Percentiles rank a stretch among this genome's conserved stretches.
phyloP scores from a whole-genome alignment of 306 rosid genomes.

The Ormosia emarginata region DNA sequence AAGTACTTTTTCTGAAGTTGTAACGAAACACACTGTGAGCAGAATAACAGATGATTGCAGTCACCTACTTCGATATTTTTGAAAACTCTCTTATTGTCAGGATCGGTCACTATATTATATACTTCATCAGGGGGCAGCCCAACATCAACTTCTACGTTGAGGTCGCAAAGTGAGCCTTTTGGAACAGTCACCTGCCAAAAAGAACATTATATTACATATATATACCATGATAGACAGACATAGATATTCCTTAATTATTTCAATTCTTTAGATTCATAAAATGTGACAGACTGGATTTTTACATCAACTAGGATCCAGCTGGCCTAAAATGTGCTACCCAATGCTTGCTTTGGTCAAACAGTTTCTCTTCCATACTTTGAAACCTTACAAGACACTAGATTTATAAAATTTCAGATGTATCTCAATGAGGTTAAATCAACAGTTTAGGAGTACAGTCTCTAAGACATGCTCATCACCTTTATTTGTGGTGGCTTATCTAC shows the following conservation, averaged over 20 bases:
- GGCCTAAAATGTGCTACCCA: background rate
- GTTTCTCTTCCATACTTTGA: background rate
- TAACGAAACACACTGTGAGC: conserved; percentile 14
- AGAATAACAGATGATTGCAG: background rate
- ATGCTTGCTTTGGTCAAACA: background rate
- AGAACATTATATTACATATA: background rate
- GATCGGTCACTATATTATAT: conserved; percentile 80
- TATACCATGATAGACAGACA: background rate
- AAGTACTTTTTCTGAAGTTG: background rate
- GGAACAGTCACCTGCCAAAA: conserved; percentile 81
- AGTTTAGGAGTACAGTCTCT: background rate
- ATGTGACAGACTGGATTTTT: conserved; percentile 2
- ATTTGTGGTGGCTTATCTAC: conserved; percentile 59
- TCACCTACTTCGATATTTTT: conserved; percentile 77
- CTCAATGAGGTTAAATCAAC: background rate
- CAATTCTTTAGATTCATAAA: background rate
- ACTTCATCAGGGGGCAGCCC: conserved; percentile 99
- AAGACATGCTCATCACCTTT: conserved; percentile 46
- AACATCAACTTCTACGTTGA: conserved; percentile 66
- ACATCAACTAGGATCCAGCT: background rate
- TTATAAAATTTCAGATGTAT: background rate
- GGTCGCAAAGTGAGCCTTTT: conserved; percentile 90
- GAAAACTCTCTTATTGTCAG: conserved; percentile 90
- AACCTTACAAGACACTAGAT: background rate
- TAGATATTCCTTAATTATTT: background rate